phyloP scores from a whole-genome alignment of 2,329 filamentous ascomycete genomes.

The Rutstroemia sp. region DNA sequence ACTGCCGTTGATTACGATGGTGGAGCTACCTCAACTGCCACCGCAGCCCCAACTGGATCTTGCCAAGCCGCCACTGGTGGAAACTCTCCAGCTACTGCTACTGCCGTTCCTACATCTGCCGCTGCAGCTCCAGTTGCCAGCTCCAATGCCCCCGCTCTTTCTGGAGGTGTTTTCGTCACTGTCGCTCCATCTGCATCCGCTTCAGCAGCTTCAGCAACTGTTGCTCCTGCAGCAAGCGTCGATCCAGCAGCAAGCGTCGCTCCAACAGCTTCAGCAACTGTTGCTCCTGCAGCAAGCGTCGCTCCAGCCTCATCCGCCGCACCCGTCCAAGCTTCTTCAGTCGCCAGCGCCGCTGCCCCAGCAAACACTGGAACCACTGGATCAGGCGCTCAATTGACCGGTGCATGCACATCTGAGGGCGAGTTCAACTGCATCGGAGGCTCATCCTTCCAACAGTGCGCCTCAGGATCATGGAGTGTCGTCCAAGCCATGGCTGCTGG shows the following conservation, averaged over 20 bases:
- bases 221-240: slow-evolving; percentile 12
- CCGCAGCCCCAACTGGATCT: slow-evolving; percentile 22
- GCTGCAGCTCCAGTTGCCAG: slow-evolving; percentile 10
- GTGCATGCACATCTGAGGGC: slow-evolving; percentile 43
- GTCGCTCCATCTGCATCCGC: background rate
- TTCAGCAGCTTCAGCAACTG: slow-evolving; percentile 10
- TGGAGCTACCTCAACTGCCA: slow-evolving; percentile 27
- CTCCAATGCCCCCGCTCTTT: slow-evolving; percentile 1
- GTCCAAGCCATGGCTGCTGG: slow-evolving; percentile 38
- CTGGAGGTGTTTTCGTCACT: background rate
- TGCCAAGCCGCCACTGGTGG: slow-evolving; percentile 23
- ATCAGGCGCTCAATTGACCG: slow-evolving; percentile 19
- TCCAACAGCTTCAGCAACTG: slow-evolving; percentile 10
- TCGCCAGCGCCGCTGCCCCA: slow-evolving; percentile 16
- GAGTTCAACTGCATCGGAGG: slow-evolving; percentile 47
- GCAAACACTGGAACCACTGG: slow-evolving; percentile 14
- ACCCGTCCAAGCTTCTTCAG: background rate
- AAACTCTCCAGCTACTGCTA: slow-evolving; percentile 4
- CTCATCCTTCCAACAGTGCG: slow-evolving; percentile 47
- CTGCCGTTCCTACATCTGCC: slow-evolving; percentile 4
- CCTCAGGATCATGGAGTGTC: slow-evolving; percentile 42
- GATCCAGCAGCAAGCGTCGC: slow-evolving; percentile 18
- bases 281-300: slow-evolving; percentile 12
- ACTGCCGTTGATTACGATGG: slow-evolving; percentile 41
- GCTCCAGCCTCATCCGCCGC: slow-evolving; percentile 13